Percentiles rank a stretch among this genome's conserved stretches.
These are phyloP conservation scores for Eimeria praecox DNA, from an alignment of 169 alveolate genomes.

Conservation along the genomic window DNA sequence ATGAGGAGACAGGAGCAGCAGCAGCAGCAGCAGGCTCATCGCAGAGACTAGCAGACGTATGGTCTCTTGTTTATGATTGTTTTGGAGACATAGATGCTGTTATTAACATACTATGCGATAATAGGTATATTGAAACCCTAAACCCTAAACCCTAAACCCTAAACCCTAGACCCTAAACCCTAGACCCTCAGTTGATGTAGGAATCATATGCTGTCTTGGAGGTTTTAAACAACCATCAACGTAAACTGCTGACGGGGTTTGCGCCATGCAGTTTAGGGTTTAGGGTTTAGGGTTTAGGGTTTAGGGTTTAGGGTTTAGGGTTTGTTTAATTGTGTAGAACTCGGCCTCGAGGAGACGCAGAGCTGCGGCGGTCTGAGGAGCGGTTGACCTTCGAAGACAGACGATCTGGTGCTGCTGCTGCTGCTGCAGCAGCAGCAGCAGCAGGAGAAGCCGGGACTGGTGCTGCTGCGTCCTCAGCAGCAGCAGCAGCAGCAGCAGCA, in stretches of 20 bases:
- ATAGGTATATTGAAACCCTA: conserved; percentile 1
- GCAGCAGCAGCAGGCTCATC: no score
- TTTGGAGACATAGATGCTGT: conserved; percentile 75
- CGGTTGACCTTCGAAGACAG: neutral
- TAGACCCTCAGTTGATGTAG: neutral
- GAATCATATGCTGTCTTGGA: no score
- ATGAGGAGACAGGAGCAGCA: neutral
- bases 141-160: conserved; percentile 31
- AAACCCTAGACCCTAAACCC: neutral
- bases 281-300: conserved; percentile 25
- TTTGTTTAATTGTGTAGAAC: neutral
- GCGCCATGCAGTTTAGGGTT: neutral
- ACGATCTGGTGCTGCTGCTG: neutral
- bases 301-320: neutral
- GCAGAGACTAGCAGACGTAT: neutral
- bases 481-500: neutral
- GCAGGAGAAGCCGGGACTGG: neutral
- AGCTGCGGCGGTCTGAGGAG: conserved; percentile 33
- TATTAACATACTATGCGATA: conserved; percentile 51
- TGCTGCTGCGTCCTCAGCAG: neutral
- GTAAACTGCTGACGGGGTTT: neutral
- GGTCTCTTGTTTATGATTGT: conserved; percentile 68
- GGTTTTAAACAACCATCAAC: no score
- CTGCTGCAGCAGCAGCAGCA: conserved; percentile 9
- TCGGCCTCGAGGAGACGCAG: conserved; percentile 25